phyloP scores from a whole-genome alignment of 2,329 filamentous ascomycete genomes.

The Ceratocystiopsis minuta region DNA sequence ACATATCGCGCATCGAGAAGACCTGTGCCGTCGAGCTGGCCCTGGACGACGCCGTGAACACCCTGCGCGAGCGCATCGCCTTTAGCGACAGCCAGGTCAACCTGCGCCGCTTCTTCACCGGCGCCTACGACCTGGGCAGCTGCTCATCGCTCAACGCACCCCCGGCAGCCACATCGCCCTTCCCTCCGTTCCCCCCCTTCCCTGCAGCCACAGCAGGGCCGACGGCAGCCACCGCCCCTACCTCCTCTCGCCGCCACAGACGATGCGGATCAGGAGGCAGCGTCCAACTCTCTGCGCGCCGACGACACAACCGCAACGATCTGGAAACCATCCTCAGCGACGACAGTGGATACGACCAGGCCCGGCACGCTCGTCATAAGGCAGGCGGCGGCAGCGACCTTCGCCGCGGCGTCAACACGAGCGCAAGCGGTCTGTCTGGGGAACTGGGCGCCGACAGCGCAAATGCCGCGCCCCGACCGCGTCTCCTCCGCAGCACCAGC shows the following conservation, averaged over 20 bases:
- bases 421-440: too few relatives aligned
- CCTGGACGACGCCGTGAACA: slow-evolving; percentile 56
- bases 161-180: background rate
- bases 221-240: background rate
- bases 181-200: background rate
- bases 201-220: background rate
- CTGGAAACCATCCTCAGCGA: slow-evolving; percentile 21
- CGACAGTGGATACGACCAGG: slow-evolving; percentile 8
- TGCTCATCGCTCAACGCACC: background rate
- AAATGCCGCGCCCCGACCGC: too few relatives aligned
- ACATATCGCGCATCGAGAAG: slow-evolving; percentile 68
- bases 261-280: slow-evolving; percentile 33
- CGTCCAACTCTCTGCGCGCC: slow-evolving; percentile 20
- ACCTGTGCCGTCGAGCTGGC: slow-evolving; percentile 79
- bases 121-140: slow-evolving; percentile 14
- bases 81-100: slow-evolving; percentile 50
- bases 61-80: slow-evolving; percentile 47
- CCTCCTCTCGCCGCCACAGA: slow-evolving; percentile 3
- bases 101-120: slow-evolving; percentile 27
- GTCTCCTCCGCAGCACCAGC: background rate
- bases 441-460: too few relatives aligned
- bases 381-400: too few relatives aligned
- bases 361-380: too few relatives aligned
- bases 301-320: slow-evolving; percentile 13
- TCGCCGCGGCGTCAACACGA: too few relatives aligned